Percentiles rank a stretch among this genome's conserved stretches.
These are phyloP conservation scores for Fusarium hainanense DNA, from an alignment of 2,329 filamentous ascomycete species.

Conservation along the genomic window DNA sequence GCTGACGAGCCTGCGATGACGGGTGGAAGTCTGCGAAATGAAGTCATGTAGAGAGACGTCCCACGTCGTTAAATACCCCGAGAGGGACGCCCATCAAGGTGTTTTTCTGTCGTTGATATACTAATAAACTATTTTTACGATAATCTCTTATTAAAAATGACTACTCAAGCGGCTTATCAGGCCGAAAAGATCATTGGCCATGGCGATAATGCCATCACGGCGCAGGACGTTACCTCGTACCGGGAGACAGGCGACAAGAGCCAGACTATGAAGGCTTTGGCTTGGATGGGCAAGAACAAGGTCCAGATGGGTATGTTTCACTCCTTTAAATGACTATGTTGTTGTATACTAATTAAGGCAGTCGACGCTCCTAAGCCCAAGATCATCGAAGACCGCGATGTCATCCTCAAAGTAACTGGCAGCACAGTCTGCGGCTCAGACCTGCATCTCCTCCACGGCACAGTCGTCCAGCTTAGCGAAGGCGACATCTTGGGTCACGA, in stretches of 20 bases:
- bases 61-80: conserved; percentile 15
- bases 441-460: conserved; percentile 66
- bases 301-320: conserved; percentile 70
- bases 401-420: conserved; percentile 82
- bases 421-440: conserved; percentile 69
- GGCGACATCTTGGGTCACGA: conserved; percentile 76
- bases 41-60: conserved; percentile 3
- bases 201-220: conserved; percentile 69
- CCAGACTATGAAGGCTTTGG: conserved; percentile 81
- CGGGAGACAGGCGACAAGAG: conserved; percentile 56
- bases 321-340: neutral
- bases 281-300: conserved; percentile 84
- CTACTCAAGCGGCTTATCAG: conserved; percentile 72
- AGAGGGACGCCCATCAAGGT: neutral
- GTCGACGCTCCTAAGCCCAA: conserved; percentile 76
- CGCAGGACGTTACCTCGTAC: conserved; percentile 77
- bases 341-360: conserved; percentile 32
- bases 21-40: conserved; percentile 7
- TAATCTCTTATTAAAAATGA: conserved; percentile 22
- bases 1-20: conserved; percentile 28
- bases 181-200: conserved; percentile 77
- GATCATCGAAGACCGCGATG: conserved; percentile 78
- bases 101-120: neutral
- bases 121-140: neutral
- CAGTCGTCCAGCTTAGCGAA: conserved; percentile 68